These are phyloP conservation scores for Rhododendron griersonianum DNA, from an alignment of 148 eudicot species.

Conservation along the genomic window DNA sequence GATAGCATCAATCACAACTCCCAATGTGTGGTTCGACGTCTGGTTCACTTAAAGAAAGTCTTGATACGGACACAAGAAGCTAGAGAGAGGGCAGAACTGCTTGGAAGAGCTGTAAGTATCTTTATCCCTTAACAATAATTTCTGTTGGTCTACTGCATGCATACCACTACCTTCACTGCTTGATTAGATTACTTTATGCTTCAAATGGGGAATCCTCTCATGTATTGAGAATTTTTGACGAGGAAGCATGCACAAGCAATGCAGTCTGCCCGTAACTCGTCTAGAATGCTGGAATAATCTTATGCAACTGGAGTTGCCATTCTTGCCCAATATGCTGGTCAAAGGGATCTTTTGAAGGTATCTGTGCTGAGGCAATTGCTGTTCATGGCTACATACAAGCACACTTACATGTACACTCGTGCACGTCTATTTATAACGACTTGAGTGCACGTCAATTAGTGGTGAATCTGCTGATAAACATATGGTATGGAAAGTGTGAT, in stretches of 20 bases:
- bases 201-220: slow-evolving; percentile 78
- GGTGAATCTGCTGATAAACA: neutral
- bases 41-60: slow-evolving; percentile 77
- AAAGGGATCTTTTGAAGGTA: slow-evolving; percentile 94
- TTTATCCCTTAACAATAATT: neutral
- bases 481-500: neutral
- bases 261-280: slow-evolving; percentile 86
- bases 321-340: slow-evolving; percentile 80
- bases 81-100: slow-evolving; percentile 80
- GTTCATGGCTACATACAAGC: neutral
- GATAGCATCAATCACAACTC: too few relatives aligned
- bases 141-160: neutral
- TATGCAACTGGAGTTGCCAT: slow-evolving; percentile 81
- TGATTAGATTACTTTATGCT: slow-evolving; percentile 17
- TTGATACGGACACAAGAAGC: slow-evolving; percentile 82
- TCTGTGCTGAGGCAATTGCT: neutral
- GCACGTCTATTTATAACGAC: neutral
- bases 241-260: slow-evolving; percentile 77
- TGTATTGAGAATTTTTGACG: slow-evolving; percentile 88
- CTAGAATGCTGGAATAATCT: slow-evolving; percentile 81
- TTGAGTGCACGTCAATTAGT: neutral
- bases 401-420: neutral
- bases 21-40: slow-evolving; percentile 7
- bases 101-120: slow-evolving; percentile 74
- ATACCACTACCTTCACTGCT: neutral